Evolutionary conservation across 352 stramenopile species (phyloP), one percentile per base, ranked within the genome.

Genomic region (Globisporangium polare): DNA sequence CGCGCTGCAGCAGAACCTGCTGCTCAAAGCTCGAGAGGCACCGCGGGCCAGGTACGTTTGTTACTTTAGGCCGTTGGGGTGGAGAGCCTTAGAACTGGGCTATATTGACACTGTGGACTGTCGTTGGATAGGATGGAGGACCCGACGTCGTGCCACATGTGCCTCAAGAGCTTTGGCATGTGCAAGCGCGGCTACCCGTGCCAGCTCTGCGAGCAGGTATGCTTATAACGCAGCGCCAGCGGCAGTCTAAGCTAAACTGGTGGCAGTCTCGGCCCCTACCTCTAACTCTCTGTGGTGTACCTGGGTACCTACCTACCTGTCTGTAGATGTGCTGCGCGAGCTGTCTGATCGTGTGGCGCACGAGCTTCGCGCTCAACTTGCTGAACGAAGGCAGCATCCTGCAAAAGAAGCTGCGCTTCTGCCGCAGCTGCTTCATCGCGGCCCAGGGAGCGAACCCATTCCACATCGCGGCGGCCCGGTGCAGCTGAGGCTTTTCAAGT

Each of bases 261-360:
- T 39, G 33, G 2, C 5, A 18, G 43, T 22, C 43, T 50, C 10
- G 17, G 18, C 18, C 26, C 18, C 20, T 20, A n/a, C 20, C 37
- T n/a, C 12, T 53, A 18, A 22, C 7, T 37, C 20, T 53, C 5
- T 22, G 8, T 39, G 33, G 33, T 39, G 33, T 39, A 39, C 33
- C 33, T 39, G 33, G 33, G 2, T 17, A 15, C 33, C 42, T 22
- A 31, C 5, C 27, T 2, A 31, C 27, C 27, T 17, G 17, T 46
- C 42, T 22, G 9, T 10, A 66, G 60, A 42, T 67, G 29, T 67
- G 61, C 61, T 68, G 63, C 57, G 46, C 50, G 26, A 59, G 24
- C 39, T 68, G 63, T 57, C 57, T 65, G 9, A 51, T 68, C 6
- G 57, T 65, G 22, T 65, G 63, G 49, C 58, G 45, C 24, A 65